Percentiles rank a stretch among this genome's conserved stretches.
Evolutionary conservation across 2,329 filamentous ascomycete species (phyloP).

Genomic region (Fusarium sp.): DNA sequence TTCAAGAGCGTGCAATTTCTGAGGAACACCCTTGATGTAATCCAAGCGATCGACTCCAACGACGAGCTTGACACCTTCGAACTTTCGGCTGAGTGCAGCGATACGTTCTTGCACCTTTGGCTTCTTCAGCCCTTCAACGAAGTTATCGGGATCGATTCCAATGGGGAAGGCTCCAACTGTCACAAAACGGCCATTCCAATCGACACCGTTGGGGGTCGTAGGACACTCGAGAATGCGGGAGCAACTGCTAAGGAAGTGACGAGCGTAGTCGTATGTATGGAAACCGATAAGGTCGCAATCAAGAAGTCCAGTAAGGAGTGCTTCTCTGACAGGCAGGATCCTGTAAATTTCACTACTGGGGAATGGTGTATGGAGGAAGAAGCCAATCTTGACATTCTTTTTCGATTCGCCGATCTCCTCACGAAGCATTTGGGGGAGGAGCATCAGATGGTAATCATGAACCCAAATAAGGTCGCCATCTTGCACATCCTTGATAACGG

Average conservation of each 20-base stretch:
- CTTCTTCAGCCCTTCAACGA: conserved; percentile 86
- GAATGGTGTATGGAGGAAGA: conserved; percentile 98
- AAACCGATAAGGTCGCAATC: conserved; percentile 97
- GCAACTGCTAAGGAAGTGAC: conserved; percentile 96
- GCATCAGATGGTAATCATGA: conserved; percentile 98
- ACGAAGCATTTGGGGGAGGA: conserved; percentile 93
- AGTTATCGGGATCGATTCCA: conserved; percentile 97
- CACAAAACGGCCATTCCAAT: conserved; percentile 87
- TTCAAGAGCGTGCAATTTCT: conserved; percentile 95
- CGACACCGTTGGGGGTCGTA: conserved; percentile 92
- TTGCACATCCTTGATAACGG: conserved; percentile 85
- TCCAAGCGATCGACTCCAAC: conserved; percentile 96
- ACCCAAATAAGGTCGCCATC: conserved; percentile 98
- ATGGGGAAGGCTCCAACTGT: conserved; percentile 97
- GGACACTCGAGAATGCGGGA: conserved; percentile 84
- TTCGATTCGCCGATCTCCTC: conserved; percentile 83
- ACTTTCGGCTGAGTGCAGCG: conserved; percentile 84
- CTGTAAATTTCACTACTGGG: conserved; percentile 97
- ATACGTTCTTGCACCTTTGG: conserved; percentile 90
- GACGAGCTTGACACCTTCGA: conserved; percentile 94
- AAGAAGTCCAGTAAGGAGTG: conserved; percentile 85
- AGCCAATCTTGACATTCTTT: conserved; percentile 96
- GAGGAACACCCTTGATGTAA: conserved; percentile 98
- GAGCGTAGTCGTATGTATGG: conserved; percentile 98
- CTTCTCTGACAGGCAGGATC: conserved; percentile 90